A percentile compares a stretch with the other conserved stretches of the same genome.
Conservation (phyloP, 2,329 filamentous ascomycete genomes). For the Coleophoma eucalyptorum region DNA sequence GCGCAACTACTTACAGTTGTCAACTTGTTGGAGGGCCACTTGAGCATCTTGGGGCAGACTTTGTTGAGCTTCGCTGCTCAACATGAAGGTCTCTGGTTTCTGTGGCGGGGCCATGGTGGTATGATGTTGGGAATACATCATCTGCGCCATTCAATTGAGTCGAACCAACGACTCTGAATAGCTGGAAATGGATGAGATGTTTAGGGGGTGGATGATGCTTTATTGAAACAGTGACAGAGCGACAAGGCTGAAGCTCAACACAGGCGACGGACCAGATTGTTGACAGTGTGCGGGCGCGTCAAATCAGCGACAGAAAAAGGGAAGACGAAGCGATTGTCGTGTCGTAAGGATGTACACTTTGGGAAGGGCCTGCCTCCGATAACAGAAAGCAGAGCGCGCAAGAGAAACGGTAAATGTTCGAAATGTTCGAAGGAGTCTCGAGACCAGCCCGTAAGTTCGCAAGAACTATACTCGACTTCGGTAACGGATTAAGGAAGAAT, state of each 20-base stretch:
- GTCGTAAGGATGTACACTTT: slow-evolving; percentile 14
- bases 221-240: slow-evolving; percentile 23
- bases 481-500: slow-evolving; percentile 8
- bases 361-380: slow-evolving; percentile 28
- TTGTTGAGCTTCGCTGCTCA: slow-evolving; percentile 95
- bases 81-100: slow-evolving; percentile 98
- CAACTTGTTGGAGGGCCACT: slow-evolving; percentile 95
- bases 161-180: slow-evolving; percentile 19
- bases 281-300: slow-evolving; percentile 9
- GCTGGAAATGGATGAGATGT: slow-evolving; percentile 10
- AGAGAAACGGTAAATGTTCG: slow-evolving; percentile 28
- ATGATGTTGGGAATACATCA: slow-evolving; percentile 75
- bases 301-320: slow-evolving; percentile 20
- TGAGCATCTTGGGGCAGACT: slow-evolving; percentile 94
- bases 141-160: slow-evolving; percentile 29
- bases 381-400: slow-evolving; percentile 17
- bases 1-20: slow-evolving; percentile 71
- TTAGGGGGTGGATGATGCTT: slow-evolving; percentile 9
- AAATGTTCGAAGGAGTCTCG: slow-evolving; percentile 22
- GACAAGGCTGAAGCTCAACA: slow-evolving; percentile 13
- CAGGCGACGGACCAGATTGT: slow-evolving; percentile 3
- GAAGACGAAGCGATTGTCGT: slow-evolving; percentile 25
- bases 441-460: slow-evolving; percentile 20
- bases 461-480: slow-evolving; percentile 25
- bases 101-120: slow-evolving; percentile 86